phyloP scores from a whole-genome alignment of 75 land plant species.

The Larix kaempferi region DNA sequence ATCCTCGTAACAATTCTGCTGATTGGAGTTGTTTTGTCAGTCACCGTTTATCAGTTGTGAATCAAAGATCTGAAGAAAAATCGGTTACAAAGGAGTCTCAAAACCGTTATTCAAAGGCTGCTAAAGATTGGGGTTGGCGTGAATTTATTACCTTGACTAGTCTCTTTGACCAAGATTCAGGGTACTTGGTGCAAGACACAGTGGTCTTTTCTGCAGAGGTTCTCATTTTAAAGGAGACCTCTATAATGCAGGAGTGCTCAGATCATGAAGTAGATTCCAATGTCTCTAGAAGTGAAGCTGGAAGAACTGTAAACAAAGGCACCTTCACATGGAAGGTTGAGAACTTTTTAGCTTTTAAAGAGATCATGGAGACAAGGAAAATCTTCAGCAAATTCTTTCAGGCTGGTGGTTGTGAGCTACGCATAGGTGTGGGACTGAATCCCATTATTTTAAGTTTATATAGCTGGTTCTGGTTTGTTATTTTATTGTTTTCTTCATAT shows the following conservation, averaged over 20 bases:
- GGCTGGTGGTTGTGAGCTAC: slow-evolving; percentile 57
- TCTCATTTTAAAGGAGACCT: slow-evolving; percentile 42
- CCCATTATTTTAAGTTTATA: background rate
- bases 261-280: slow-evolving; percentile 14
- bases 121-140: slow-evolving; percentile 60
- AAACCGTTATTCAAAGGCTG: slow-evolving; percentile 55
- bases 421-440: slow-evolving; percentile 30
- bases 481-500: background rate
- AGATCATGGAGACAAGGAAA: slow-evolving; percentile 58
- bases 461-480: background rate
- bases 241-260: slow-evolving; percentile 30
- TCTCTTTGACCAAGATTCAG: slow-evolving; percentile 55
- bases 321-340: slow-evolving; percentile 54
- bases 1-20: slow-evolving; percentile 34
- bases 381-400: slow-evolving; percentile 58
- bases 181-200: slow-evolving; percentile 45
- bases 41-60: slow-evolving; percentile 48
- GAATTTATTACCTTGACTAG: slow-evolving; percentile 49
- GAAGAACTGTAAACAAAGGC: slow-evolving; percentile 26
- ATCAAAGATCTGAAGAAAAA: slow-evolving; percentile 45
- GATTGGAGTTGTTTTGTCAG: slow-evolving; percentile 58
- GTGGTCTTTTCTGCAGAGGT: slow-evolving; percentile 53
- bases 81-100: slow-evolving; percentile 57
- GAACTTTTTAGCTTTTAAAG: slow-evolving; percentile 49
- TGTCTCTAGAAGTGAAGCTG: slow-evolving; percentile 16